Base-by-base conservation (phyloP, 495 filamentous ascomycete genomes). In the Viridothelium virens region DNA sequence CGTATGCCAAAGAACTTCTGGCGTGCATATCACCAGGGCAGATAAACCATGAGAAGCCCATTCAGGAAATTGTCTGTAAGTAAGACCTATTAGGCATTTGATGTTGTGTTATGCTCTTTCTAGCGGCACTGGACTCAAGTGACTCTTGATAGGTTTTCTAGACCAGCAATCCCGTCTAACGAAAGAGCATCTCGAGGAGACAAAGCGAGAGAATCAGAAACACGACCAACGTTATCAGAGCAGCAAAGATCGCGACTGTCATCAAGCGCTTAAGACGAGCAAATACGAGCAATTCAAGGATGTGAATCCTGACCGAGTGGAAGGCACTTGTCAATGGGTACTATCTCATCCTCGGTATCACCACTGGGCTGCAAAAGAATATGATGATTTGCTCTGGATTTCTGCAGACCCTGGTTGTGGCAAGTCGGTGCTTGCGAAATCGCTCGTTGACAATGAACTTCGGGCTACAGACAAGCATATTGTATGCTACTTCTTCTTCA, bases 251-350 rank as follows among this genome's bases (percentile, higher is more conserved):
- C 65, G 46, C 10, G 39, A 68, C n/a, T 76, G 74, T 68, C 67
- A 69, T n/a, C 67, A 71, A 69, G 59, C 37, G 16, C 74, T 76
- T 61, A 76, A 76, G 63, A 62, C 63, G 36, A 65, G 61, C 41
- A 73, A 25, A 34, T 77, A 75, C 56, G 67, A 69, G 65, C 61
- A 77, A 47, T 65, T 69, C 59, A 77, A 75, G 66, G 63, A 72
- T 48, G 71, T 72, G 34, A 75, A 76, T 59, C 73, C 72, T 9
- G 63, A 59, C 65, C 67, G 61, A 70, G 66, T 63, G 9, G 65
- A 68, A 48, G 68, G 65, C 38, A 61, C 50, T 5, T 74, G 72
- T 63, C 63, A 69, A 53, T 74, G 72, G 72, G 63, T 74, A 47
- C 14, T 74, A 53, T 65, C 64, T 14, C 63, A 71, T 47, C 41